Base-by-base conservation (phyloP, 2,329 filamentous ascomycete species). In the Trichoderma simmonsii region DNA sequence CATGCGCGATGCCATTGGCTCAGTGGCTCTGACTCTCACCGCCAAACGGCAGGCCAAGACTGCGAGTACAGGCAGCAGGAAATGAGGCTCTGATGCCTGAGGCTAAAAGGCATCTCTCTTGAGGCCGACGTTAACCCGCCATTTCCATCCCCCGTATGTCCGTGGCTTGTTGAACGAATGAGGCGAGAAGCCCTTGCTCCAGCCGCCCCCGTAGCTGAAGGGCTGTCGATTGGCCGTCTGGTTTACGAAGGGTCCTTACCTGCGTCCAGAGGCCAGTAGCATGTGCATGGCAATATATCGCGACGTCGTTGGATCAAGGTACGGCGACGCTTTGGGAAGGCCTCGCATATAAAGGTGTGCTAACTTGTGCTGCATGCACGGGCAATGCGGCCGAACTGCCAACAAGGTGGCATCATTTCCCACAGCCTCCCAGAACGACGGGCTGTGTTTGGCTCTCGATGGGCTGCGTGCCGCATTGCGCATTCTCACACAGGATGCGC, bases 91-190 rank as follows among this genome's bases (percentile, higher is more conserved):
- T 48, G 28, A 65, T 54, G 65, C 66, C 66, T 70, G 57, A 70
- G 57, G 66, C 66, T 62, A 14, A 51, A 48, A 61, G 18, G 66
- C 9, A 66, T 21, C 7, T 21, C 9, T n/a, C n/a, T 51, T 18
- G 43, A 51, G 30, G 51, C 64, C 64, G 64, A 67, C 64, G 48
- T 43, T 67, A 43, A 70, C 57, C 66, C 66, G 66, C 57, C 26
- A n/a, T 18, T 15, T 11, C 18, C 34, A 24, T 18, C 39, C 36
- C 36, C 39, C 7, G 18, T 18, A 61, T 59, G 57, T 26, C 56
- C 39, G 30, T 43, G 64, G 24, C 34, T 56, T 28, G 12, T 36
- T 15, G 21, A 54, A 54, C 18, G 28, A 48, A n/a, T 61, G 36
- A 61, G 56, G 57, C 54, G 66, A 51, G 15, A 28, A 21, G 36